Evolutionary conservation across 192 early-diverging fungal species (phyloP), one percentile per base, ranked within the genome.

Genomic region (Spinellus fusiger): DNA sequence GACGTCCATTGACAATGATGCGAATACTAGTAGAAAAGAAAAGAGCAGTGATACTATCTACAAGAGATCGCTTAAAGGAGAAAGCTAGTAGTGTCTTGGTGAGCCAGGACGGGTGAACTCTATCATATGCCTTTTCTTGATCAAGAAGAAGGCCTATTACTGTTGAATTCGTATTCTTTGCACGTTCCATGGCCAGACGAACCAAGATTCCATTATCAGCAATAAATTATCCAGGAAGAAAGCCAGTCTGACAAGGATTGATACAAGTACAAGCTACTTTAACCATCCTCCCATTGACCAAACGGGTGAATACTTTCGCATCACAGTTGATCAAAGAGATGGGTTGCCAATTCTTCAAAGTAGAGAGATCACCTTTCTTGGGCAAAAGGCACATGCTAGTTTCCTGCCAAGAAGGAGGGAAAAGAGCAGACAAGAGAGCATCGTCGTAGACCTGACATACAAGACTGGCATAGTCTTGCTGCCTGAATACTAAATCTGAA

Each of bases 361-460:
- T 7, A 5, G 34, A 12, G 23, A 57, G 22, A 26, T 70, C 65
- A 0, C 73, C 73, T 44, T 70, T 70, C 48, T 70, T 75, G 46
- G 40, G 40, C 27, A 64, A 28, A 0, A 64, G 46, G 15, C 10
- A n/a, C 16, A 59, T 12, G 13, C 46, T n/a, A 1, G 57, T 59
- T 20, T 9, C 7, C 2, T 1, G 5, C 57, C 57, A 59, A 10
- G 44, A 31, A 2, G 12, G 18, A 5, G 49, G 26, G 22, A 50
- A 50, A 22, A 50, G 8, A 50, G 15, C 62, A 16, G 16, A 4
- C 6, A 33, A 12, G 1, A 48, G 26, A 15, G 49, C 51, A 0
- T 46, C 52, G 15, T 40, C 28, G 28, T 46, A 57, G 5, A 57
- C 37, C 1, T 1, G 3, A 34, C 12, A 10, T 22, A 28, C 31